Evolutionary conservation across 2,329 filamentous ascomycete genomes (phyloP), one percentile per base, ranked within the genome.

Genomic region (Cercospora sp.): DNA sequence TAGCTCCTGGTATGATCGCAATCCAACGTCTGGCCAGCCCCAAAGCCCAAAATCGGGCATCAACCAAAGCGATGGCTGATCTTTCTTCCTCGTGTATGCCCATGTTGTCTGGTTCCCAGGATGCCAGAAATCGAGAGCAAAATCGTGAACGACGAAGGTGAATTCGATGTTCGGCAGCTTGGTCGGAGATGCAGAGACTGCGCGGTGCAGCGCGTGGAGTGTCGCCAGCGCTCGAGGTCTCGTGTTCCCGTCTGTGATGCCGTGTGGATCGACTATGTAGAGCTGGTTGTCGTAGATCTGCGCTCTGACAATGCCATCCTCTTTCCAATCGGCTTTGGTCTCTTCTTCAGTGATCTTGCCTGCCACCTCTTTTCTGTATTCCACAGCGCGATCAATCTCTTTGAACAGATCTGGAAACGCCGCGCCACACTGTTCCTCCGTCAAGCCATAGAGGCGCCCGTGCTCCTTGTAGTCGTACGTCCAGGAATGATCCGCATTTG

Each of bases 11-110:
- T 66, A 73, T 1, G 68, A 72, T 32, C 71, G 68, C 63, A 73
- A n/a, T 13, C 67, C 67, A 16, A 82, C 81, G 67, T 85, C 82
- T 2, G 83, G 83, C 83, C 83, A 85, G 79, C 83, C 30, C 81
- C 79, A 82, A 79, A 85, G 75, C 18, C 82, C 83, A 66, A 85
- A 85, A 68, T 85, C 84, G 0, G 84, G 84, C 79, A 86, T 85
- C 21, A 85, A 74, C 84, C 84, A 85, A 6, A 79, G 74, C n/a
- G 73, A 74, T 45, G 83, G 79, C 21, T 79, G 76, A 10, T 79
- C 26, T 71, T 77, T 57, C 37, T 49, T 62, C 40, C 63, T 70
- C 18, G 70, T 73, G 55, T 70, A 75, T 26, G 73, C 73, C 73
- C 72, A 76, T 13, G 70, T 72, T 13, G 74, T 74, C 53, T 74